Conservation (phyloP, 441 rosid genomes). For the Viola pubescens region DNA sequence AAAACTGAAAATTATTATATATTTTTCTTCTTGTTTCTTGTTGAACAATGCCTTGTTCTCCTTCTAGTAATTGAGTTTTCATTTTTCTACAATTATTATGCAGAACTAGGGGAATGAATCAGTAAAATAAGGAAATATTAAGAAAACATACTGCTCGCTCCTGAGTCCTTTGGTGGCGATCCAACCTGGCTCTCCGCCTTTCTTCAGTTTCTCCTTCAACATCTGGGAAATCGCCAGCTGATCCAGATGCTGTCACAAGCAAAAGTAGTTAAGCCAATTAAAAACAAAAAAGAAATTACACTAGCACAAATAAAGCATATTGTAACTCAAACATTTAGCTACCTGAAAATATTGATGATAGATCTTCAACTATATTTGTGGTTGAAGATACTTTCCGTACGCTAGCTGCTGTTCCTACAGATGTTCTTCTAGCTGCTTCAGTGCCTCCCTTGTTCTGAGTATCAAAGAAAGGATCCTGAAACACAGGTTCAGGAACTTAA, state of each 20-base stretch:
- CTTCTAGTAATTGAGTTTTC: no score
- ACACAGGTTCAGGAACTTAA: constrained; percentile 21
- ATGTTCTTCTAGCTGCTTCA: constrained; percentile 44
- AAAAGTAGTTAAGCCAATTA: constrained; percentile 22
- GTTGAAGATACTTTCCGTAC: constrained; percentile 76
- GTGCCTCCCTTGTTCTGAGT: constrained; percentile 59
- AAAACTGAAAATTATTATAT: no score
- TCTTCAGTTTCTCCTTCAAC: constrained; percentile 87
- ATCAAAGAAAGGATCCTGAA: constrained; percentile 73
- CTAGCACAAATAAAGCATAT: constrained; percentile 2
- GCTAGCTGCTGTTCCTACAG: constrained; percentile 52
- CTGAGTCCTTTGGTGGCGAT: constrained; percentile 93
- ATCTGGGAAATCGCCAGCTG: constrained; percentile 74
- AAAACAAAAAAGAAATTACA: constrained; percentile 1
- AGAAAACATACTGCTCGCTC: constrained; percentile 79
- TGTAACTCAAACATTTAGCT: constrained; percentile 6
- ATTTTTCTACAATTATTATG: neutral
- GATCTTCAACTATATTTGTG: constrained; percentile 72
- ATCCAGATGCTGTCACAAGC: constrained; percentile 38
- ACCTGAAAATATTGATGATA: constrained; percentile 88
- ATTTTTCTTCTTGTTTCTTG: no score
- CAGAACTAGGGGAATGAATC: neutral
- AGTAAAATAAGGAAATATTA: constrained; percentile 7
- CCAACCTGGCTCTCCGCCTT: constrained; percentile 82
- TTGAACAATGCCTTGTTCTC: no score